Evolutionary conservation across 2,329 filamentous ascomycete species (phyloP).

Genomic region (Nemania sp.): DNA sequence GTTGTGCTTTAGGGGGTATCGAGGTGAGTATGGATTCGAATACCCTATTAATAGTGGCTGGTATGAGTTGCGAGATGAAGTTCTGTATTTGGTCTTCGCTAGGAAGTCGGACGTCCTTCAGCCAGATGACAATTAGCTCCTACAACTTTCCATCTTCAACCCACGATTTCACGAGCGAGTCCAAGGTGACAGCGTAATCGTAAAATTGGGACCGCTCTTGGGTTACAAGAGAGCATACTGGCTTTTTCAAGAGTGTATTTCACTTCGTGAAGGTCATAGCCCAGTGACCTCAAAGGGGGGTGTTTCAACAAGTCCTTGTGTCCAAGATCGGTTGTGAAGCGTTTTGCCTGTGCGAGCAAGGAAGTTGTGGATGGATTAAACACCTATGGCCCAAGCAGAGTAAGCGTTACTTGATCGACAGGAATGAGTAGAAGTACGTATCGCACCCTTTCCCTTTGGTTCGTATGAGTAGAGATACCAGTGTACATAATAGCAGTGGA

Average conservation of each 20-base stretch:
- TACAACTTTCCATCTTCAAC: not conserved
- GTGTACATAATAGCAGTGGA: not conserved
- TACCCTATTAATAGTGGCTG: not conserved
- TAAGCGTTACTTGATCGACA: not conserved
- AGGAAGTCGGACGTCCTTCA: not conserved
- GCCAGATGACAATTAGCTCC: not conserved
- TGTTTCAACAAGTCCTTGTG: conserved; percentile 1
- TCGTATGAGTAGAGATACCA: not conserved
- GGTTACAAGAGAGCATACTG: not conserved
- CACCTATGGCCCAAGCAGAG: not conserved
- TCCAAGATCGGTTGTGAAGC: not conserved
- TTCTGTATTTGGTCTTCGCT: conserved; percentile 5
- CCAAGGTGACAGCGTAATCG: not conserved
- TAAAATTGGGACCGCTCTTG: conserved; percentile 9
- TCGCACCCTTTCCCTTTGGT: not conserved
- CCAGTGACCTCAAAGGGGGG: not conserved
- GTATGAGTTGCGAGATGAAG: conserved; percentile 10
- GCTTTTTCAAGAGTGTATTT: not conserved
- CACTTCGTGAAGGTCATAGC: not conserved
- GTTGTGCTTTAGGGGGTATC: not conserved
- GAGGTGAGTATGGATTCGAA: not conserved
- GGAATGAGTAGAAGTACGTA: not conserved
- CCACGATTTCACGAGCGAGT: not conserved
- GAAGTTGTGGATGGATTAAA: not conserved
- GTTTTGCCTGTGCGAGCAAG: not conserved